A percentile compares a stretch with the other conserved stretches of the same genome.
phyloP scores from a whole-genome alignment of 805 yeast genomes.

The Ogataea dorogensis region DNA sequence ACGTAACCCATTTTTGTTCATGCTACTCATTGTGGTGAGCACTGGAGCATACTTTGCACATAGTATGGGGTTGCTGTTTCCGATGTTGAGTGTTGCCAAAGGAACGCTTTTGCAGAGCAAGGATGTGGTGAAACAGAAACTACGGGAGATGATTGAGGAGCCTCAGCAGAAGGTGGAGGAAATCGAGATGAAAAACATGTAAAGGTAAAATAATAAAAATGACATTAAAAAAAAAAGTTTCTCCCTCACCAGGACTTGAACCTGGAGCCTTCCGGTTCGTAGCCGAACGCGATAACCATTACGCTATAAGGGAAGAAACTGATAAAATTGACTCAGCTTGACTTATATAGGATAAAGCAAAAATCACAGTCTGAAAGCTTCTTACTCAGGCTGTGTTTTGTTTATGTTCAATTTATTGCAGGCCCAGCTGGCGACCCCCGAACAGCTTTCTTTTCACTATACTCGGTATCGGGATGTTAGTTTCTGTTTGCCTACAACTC shows the following conservation, averaged over 20 bases:
- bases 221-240: conserved; percentile 13
- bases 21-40: conserved; percentile 53
- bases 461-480: conserved; percentile 22
- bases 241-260: conserved; percentile 53
- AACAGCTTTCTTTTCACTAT: conserved; percentile 20
- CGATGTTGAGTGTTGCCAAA: conserved; percentile 59
- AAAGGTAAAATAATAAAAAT: conserved; percentile 19
- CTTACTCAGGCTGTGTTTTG: conserved; percentile 2
- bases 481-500: conserved; percentile 16
- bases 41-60: conserved; percentile 69
- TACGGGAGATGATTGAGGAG: conserved; percentile 49
- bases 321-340: not conserved
- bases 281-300: conserved; percentile 36
- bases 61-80: conserved; percentile 70
- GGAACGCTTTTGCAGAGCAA: conserved; percentile 58
- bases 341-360: not conserved
- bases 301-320: conserved; percentile 31
- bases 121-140: conserved; percentile 54
- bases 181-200: conserved; percentile 2
- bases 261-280: conserved; percentile 45
- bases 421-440: conserved; percentile 28
- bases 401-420: conserved; percentile 15
- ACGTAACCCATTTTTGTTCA: conserved; percentile 80
- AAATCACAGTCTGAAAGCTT: not conserved
- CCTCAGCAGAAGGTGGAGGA: conserved; percentile 1